A percentile compares a stretch with the other conserved stretches of the same genome.
phyloP scores from a whole-genome alignment of 2,329 filamentous ascomycete genomes.

The Aureobasidium mangrovei region DNA sequence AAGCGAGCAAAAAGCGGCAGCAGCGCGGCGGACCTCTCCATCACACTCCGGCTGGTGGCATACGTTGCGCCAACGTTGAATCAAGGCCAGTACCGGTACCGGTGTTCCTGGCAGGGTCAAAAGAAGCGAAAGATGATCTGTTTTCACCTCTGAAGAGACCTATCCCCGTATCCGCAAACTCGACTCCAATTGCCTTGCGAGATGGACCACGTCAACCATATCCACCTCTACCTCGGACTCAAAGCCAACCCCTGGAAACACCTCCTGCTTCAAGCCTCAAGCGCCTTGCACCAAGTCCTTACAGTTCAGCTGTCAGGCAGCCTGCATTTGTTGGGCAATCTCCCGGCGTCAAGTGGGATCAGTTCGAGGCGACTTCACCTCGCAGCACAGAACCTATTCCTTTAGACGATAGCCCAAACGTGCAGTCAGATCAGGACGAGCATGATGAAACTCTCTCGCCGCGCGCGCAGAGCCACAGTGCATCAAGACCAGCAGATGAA shows the following conservation, averaged over 20 bases:
- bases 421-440: background rate
- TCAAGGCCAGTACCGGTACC: background rate
- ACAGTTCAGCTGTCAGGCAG: background rate
- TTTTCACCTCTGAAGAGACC: constrained; percentile 27
- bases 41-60: background rate
- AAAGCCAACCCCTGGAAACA: background rate
- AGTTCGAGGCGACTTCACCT: background rate
- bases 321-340: background rate
- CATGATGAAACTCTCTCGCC: background rate
- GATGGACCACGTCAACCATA: background rate
- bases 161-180: background rate
- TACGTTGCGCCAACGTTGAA: background rate
- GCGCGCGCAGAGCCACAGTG: background rate
- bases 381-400: background rate
- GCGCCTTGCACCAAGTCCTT: background rate
- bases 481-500: background rate
- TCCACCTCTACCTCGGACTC: background rate
- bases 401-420: background rate
- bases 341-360: background rate
- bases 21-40: background rate
- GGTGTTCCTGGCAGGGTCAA: background rate
- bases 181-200: background rate
- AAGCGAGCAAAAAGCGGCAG: background rate
- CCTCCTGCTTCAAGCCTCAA: background rate
- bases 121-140: constrained; percentile 23